Percentiles rank a stretch among this genome's conserved stretches.
Evolutionary conservation across 2,329 filamentous ascomycete genomes (phyloP).

Genomic region (Pestalotiopsis sp.): DNA sequence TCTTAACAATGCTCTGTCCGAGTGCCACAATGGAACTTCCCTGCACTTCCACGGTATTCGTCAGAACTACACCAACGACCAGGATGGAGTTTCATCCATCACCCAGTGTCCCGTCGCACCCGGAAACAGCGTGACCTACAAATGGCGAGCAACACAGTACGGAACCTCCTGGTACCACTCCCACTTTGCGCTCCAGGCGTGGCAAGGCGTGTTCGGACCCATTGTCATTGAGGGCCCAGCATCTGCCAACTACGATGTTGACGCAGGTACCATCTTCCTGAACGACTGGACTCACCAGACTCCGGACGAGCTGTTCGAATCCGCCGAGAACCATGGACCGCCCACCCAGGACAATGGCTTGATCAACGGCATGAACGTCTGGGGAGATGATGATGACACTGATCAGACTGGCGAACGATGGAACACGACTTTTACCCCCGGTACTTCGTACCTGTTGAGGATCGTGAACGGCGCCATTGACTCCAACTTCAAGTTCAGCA

Average conservation of each 20-base stretch:
- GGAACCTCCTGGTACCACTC: slow-evolving; percentile 62
- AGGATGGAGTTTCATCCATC: slow-evolving; percentile 55
- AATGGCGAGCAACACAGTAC: slow-evolving; percentile 51
- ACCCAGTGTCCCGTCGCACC: slow-evolving; percentile 53
- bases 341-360: not conserved
- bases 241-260: slow-evolving; percentile 59
- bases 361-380: slow-evolving; percentile 17
- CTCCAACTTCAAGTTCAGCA: slow-evolving; percentile 47
- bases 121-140: slow-evolving; percentile 54
- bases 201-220: slow-evolving; percentile 56
- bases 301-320: slow-evolving; percentile 15
- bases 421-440: not conserved
- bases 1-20: slow-evolving; percentile 50
- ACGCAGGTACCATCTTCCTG: slow-evolving; percentile 58
- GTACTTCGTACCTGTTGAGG: slow-evolving; percentile 18
- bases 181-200: slow-evolving; percentile 48
- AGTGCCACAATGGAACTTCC: slow-evolving; percentile 51
- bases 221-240: slow-evolving; percentile 62
- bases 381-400: slow-evolving; percentile 21
- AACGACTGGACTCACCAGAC: slow-evolving; percentile 58
- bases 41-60: slow-evolving; percentile 65
- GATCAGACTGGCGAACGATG: not conserved
- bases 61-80: slow-evolving; percentile 50
- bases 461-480: slow-evolving; percentile 48
- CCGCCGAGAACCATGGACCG: not conserved